Percentiles rank a stretch among this genome's conserved stretches.
These are phyloP conservation scores for Immersiella caudata DNA, from an alignment of 495 filamentous ascomycete genomes.

Conservation along the genomic window DNA sequence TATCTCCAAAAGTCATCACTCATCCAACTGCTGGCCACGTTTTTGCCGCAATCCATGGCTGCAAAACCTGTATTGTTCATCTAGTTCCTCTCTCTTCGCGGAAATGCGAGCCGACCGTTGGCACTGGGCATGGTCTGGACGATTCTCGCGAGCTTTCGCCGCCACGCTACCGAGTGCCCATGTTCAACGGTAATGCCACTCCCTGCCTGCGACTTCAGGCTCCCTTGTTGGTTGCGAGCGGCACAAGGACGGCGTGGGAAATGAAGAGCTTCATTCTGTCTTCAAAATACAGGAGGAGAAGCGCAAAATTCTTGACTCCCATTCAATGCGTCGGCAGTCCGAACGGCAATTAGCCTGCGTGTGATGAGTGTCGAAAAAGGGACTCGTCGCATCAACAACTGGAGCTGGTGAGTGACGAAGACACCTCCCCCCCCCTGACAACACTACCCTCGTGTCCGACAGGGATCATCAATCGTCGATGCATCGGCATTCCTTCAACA, in stretches of 20 bases:
- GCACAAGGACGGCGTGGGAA: slow-evolving; percentile 27
- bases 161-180: not conserved
- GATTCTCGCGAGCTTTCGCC: not conserved
- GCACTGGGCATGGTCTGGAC: not conserved
- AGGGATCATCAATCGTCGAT: slow-evolving; percentile 6
- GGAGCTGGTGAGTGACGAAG: slow-evolving; percentile 11
- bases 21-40: too few relatives aligned
- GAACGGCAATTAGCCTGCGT: slow-evolving; percentile 38
- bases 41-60: too few relatives aligned
- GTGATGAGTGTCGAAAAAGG: slow-evolving; percentile 5
- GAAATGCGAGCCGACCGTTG: not conserved
- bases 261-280: slow-evolving; percentile 25
- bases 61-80: too few relatives aligned
- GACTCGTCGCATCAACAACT: not conserved
- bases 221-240: slow-evolving; percentile 26
- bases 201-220: not conserved
- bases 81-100: too few relatives aligned
- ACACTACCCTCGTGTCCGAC: not conserved
- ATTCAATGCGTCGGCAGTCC: slow-evolving; percentile 26
- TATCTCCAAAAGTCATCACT: not conserved
- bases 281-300: slow-evolving; percentile 17
- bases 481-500: not conserved
- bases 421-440: not conserved
- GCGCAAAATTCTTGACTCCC: not conserved
- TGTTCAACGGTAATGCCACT: not conserved